Evolutionary conservation across 2,329 filamentous ascomycete genomes (phyloP), one percentile per base, ranked within the genome.

Genomic region (Alternaria sp.): DNA sequence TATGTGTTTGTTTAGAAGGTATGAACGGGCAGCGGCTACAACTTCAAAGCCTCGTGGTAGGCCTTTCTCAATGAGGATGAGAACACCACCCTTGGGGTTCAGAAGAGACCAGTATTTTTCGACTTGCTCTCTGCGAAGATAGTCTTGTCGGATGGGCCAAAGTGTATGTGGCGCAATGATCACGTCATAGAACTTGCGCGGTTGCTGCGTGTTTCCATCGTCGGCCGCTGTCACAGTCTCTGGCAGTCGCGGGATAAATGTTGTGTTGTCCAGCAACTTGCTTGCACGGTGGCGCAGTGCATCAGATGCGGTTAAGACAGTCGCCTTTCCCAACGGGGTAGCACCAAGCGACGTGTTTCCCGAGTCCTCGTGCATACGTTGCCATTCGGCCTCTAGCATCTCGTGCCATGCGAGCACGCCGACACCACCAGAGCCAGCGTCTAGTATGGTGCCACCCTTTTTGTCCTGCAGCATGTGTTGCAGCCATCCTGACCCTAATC

Each of bases 1-100:
- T 60, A 97, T 91, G 76, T 92, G 90, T 47, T 91, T 88, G 64
- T 92, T 87, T 1, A 98, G 84, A 1, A 99, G 83, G 63, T 92
- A 88, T 45, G 94, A 87, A 54, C 96, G 89, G 6, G 94, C 94
- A 51, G 91, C 92, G 11, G 93, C 95, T 44, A 99, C 88, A 14
- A 93, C 92, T 78, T 98, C 96, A 70, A 99, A 99, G 0, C 96
- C 96, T 46, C 93, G 89, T 12, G 94, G 92, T 12, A 97, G 88
- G 0, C 94, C 96, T 79, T 97, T 98, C 78, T 99, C 96, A 21
- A 97, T 82, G 4, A 98, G 81, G 53, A 98, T 88, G 5, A 99
- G 85, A 14, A 99, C 87, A 37, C 96, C 96, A 2, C 95, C 95
- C 18, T 94, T 86, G 2, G 92, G 92, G 56, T 92, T 92, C 5